phyloP scores from a whole-genome alignment of 192 early-diverging fungal species.

The Entomortierella parvispora region DNA sequence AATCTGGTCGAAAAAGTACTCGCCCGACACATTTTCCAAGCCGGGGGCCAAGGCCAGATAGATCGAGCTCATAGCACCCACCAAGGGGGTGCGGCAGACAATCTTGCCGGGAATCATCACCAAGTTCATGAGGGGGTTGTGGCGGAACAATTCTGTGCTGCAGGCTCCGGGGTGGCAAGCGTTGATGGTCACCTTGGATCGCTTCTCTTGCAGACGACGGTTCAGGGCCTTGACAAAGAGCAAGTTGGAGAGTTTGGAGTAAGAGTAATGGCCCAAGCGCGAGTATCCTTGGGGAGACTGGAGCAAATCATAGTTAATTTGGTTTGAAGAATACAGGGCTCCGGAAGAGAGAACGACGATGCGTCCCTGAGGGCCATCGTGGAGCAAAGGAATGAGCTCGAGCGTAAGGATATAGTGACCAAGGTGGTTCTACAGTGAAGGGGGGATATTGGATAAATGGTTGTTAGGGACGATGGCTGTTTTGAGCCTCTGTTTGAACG shows the following conservation, averaged over 20 bases:
- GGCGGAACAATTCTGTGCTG: constrained; percentile 60
- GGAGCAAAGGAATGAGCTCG: constrained; percentile 50
- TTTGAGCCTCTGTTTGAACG: too few species aligned
- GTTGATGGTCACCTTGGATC: constrained; percentile 59
- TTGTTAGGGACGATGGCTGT: too few species aligned
- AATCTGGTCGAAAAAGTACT: constrained; percentile 55
- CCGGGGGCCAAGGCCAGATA: constrained; percentile 58
- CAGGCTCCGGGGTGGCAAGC: constrained; percentile 67
- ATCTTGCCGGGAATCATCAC: constrained; percentile 42
- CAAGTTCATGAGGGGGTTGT: constrained; percentile 50
- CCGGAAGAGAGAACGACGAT: constrained; percentile 61
- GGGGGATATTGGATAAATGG: not conserved
- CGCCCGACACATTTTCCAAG: constrained; percentile 51
- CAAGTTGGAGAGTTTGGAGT: constrained; percentile 66
- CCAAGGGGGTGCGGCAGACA: constrained; percentile 51
- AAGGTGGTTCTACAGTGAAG: constrained; percentile 55
- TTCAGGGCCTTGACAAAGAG: constrained; percentile 60
- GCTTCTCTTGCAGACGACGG: constrained; percentile 46
- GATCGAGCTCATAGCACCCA: constrained; percentile 53
- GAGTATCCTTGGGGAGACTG: constrained; percentile 60
- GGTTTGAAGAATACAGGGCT: constrained; percentile 54
- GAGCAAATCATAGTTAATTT: constrained; percentile 55
- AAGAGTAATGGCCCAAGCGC: constrained; percentile 64
- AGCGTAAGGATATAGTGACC: constrained; percentile 66
- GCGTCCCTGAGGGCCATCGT: constrained; percentile 53